Evolutionary conservation across 495 filamentous ascomycete genomes (phyloP).

Genomic region (Xylaria venustula): DNA sequence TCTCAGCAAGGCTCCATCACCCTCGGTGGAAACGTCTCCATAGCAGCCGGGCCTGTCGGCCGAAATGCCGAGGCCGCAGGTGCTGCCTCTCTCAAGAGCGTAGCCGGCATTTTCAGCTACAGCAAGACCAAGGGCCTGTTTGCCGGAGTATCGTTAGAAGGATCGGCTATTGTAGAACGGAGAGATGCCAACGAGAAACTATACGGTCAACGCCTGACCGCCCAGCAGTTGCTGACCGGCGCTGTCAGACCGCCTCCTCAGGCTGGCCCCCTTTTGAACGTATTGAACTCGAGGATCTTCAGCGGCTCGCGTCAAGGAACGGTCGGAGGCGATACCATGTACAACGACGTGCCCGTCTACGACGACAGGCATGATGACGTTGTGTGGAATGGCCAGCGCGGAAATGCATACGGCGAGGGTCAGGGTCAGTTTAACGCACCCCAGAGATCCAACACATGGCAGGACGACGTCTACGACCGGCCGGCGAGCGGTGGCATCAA

Average conservation of each 20-base stretch:
- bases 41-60: conserved; percentile 90
- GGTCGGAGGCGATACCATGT: conserved; percentile 66
- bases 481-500: conserved; percentile 50
- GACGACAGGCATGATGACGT: conserved; percentile 84
- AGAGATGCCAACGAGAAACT: conserved; percentile 96
- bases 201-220: conserved; percentile 78
- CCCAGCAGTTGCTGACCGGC: conserved; percentile 78
- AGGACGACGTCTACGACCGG: conserved; percentile 84
- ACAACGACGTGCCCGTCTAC: conserved; percentile 93
- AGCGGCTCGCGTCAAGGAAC: conserved; percentile 55
- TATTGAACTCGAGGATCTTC: conserved; percentile 84
- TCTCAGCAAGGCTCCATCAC: conserved; percentile 88
- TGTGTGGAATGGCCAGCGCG: conserved; percentile 84
- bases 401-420: conserved; percentile 74
- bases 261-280: conserved; percentile 77
- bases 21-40: conserved; percentile 92
- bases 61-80: conserved; percentile 96
- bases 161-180: conserved; percentile 84
- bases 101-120: conserved; percentile 93
- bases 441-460: conserved; percentile 75
- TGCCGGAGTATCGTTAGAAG: conserved; percentile 91
- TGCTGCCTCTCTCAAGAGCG: conserved; percentile 83
- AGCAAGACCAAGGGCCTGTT: conserved; percentile 97
- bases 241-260: conserved; percentile 73
- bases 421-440: conserved; percentile 71